Evolutionary conservation across 129 eudicot genomes (phyloP), one percentile per base, ranked within the genome.

Genomic region (Rutidosis leptorrhynchoides): DNA sequence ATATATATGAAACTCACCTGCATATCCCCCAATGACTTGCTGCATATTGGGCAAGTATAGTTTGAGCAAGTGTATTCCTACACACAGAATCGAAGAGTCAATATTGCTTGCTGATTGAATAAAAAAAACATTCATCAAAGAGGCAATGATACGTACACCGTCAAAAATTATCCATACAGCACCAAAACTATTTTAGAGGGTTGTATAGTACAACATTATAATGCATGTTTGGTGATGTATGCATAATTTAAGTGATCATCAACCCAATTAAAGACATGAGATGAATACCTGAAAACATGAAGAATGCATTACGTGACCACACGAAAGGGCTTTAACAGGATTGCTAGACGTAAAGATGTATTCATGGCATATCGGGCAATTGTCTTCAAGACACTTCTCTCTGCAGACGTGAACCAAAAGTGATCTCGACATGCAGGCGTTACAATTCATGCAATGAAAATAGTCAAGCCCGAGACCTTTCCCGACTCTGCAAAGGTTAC

Each of bases 21-120:
- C 96, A 93, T 85, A 73, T 93, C 80, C 40, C 98, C 98, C 29
- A 93, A 79, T 62, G 98, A 88, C 84, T 93, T 93, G 96, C 98
- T 82, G 81, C 98, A 93, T 22, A 93, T 83, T 16, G 98, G 98
- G 68, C 98, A 93, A 30, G 84, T 88, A 65, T 89, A 93, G 69
- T 70, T 82, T 17, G 85, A 64, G 65, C 78, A 74, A 70, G 99
- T 93, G 77, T 93, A 89, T 28, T 83, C 99, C 99, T 93, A 67
- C 58, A 72, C 69, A 49, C 43, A 65, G 46, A 12, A 40, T 57
- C 64, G 58, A 60, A 72, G 40, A 14, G 70, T 71, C 59, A 65
- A 58, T 67, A 70, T 43, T 68, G 61, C 19, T 5, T 42, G 25
- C 14, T 35, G n/a, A 12, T 40, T 40, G n/a, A 12, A 27, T 16